Conservation (phyloP, 2,329 filamentous ascomycete species). For the Colletotrichum sp. region DNA sequence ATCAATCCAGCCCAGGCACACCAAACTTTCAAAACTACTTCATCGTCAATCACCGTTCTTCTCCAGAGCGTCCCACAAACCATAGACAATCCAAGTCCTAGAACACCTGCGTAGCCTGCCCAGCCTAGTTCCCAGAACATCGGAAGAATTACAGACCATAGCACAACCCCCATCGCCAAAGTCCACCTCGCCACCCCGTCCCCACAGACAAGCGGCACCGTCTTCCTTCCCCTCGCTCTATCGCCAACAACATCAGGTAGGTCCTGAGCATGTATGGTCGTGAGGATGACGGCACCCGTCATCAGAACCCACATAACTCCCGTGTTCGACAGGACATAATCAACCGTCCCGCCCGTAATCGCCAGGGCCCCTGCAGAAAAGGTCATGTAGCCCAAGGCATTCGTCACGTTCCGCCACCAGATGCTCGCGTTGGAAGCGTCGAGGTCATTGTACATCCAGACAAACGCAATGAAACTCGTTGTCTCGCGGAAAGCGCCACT, state of each 20-base stretch:
- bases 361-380: background rate
- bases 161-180: background rate
- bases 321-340: background rate
- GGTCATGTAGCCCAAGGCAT: background rate
- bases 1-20: background rate
- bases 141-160: background rate
- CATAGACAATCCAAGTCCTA: background rate
- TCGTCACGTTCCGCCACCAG: background rate
- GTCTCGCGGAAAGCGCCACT: slow-evolving; percentile 27
- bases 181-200: background rate
- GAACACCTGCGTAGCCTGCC: background rate
- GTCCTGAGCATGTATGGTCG: background rate
- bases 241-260: background rate
- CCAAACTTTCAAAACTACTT: background rate
- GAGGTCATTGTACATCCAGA: slow-evolving; percentile 48
- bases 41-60: background rate
- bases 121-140: background rate
- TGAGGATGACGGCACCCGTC: background rate
- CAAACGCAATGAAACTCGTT: slow-evolving; percentile 31
- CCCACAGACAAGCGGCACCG: background rate
- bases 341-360: background rate
- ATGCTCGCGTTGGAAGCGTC: slow-evolving; percentile 33
- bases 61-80: background rate
- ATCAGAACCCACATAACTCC: background rate
- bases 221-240: background rate